Base-by-base conservation (phyloP, 2,329 filamentous ascomycete species). In the Amesomyces nigricolor region DNA sequence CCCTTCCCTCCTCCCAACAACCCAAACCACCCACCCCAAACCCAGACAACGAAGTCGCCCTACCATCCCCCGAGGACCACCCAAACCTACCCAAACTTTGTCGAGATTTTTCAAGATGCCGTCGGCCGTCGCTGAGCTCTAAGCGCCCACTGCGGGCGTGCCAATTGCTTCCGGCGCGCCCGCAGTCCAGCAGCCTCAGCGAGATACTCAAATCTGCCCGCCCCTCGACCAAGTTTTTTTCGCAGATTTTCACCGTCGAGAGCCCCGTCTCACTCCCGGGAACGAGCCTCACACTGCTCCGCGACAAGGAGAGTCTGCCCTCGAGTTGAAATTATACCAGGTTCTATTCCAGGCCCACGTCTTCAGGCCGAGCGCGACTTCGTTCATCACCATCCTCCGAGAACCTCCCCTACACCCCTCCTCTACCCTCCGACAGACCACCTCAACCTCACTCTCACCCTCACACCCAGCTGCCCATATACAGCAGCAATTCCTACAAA, bases 41-140 rank as follows among this genome's bases (percentile, higher is more conserved):
- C 64, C 68, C 67, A 83, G 81, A 85, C 82, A 83, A 84, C 81
- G 79, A 85, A 85, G 81, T 84, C 82, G 79, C 75, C 71, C 73
- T 76, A 74, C 58, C 65, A 62, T 59, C 66, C 62, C 63, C 71
- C 66, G 67, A 70, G 64, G 69, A 63, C 62, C 68, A 62, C 59
- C 60, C 53, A 68, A 64, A 68, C 61, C 65, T 43, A 59, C 22
- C 64, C 60, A 78, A 81, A 83, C 85, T 86, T 85, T 78, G 85
- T 88, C 86, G 84, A 87, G 78, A 71, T 67, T 66, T 35, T 62
- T 64, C 70, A 78, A 76, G 73, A 86, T 85, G 81, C 83, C 82
- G 82, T 83, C 79, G 85, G 84, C 86, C 79, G 78, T 87, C 86
- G 86, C 84, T 88, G 86, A 87, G 87, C 88, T 92, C 87, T 95